Evolutionary conservation across 306 rosid species (phyloP), one percentile per base, ranked within the genome.

Genomic region (Pterocarpus santalinus): DNA sequence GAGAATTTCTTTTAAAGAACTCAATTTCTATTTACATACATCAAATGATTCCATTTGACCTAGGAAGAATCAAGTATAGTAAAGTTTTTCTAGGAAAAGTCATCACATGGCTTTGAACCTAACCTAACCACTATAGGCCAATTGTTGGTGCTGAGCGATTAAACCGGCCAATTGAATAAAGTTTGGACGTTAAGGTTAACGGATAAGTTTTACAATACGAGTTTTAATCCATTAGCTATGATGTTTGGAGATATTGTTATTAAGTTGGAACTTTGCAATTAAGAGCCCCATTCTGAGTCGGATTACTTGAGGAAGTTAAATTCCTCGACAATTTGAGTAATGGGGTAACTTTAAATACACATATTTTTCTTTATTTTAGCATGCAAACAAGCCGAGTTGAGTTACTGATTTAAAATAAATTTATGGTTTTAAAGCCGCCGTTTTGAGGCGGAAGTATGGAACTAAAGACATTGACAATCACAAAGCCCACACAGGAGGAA

Each of bases 61-160:
- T 17, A 15, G 79, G 78, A 79, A 67, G 36, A 72, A 65, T 79
- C 51, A 4, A 64, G 65, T 32, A 36, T n/a, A 33, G 53, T 53
- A 36, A 36, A 57, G 28, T 16, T 81, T 61, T 61, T n/a, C 8
- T 39, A 43, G 51, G 49, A 65, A 15, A 68, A 63, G 57, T 12
- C 16, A 15, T 28, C 57, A 49, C 83, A 74, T 83, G 91, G 68
- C 63, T 78, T 80, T 86, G 77, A 81, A 75, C 88, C 89, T 81
- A 88, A 86, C 88, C 68, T 22, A 22, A 22, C 28, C 0, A 38
- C 10, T 35, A 46, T 64, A 73, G 33, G 66, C 43, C 55, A 52
- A 34, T 52, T 66, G 63, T n/a, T 43, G 35, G 34, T 32, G 49
- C 16, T 58, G 8, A 34, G n/a, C 5, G 58, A 36, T 35, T 55